phyloP scores from a whole-genome alignment of 768 basidiomycete species.

The Strobilomyces dryophilus region DNA sequence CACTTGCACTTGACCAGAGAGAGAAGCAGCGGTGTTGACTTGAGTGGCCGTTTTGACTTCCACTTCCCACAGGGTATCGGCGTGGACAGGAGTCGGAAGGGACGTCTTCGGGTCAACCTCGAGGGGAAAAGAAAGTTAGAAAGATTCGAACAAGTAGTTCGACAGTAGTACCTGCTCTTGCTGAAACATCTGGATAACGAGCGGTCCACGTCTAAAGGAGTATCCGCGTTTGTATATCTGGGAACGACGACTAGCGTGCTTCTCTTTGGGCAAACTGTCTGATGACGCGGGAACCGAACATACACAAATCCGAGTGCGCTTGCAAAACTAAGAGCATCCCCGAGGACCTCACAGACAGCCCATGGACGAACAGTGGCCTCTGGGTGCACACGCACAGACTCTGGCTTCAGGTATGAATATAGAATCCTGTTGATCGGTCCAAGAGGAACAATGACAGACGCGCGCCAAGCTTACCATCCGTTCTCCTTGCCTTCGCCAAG shows the following conservation, averaged over 20 bases:
- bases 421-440: slow-evolving; percentile 48
- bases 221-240: slow-evolving; percentile 84
- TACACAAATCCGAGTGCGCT: slow-evolving; percentile 76
- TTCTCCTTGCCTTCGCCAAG: slow-evolving; percentile 48
- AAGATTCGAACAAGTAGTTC: background rate
- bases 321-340: slow-evolving; percentile 78
- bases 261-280: slow-evolving; percentile 2
- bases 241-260: slow-evolving; percentile 48
- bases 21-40: slow-evolving; percentile 55
- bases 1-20: slow-evolving; percentile 43
- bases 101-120: slow-evolving; percentile 75
- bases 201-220: slow-evolving; percentile 62
- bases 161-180: slow-evolving; percentile 63
- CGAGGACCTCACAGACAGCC: slow-evolving; percentile 73
- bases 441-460: background rate
- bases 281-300: slow-evolving; percentile 19
- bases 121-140: slow-evolving; percentile 7
- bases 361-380: slow-evolving; percentile 86
- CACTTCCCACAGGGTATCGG: slow-evolving; percentile 83
- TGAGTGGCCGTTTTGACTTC: slow-evolving; percentile 83
- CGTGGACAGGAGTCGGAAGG: slow-evolving; percentile 70
- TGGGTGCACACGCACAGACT: slow-evolving; percentile 77
- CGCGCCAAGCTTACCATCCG: slow-evolving; percentile 51
- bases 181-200: slow-evolving; percentile 81
- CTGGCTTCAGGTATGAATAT: slow-evolving; percentile 79